Percentiles rank a stretch among this genome's conserved stretches.
Conservation (phyloP, 495 filamentous ascomycete genomes). For the Penicillium paradoxum region DNA sequence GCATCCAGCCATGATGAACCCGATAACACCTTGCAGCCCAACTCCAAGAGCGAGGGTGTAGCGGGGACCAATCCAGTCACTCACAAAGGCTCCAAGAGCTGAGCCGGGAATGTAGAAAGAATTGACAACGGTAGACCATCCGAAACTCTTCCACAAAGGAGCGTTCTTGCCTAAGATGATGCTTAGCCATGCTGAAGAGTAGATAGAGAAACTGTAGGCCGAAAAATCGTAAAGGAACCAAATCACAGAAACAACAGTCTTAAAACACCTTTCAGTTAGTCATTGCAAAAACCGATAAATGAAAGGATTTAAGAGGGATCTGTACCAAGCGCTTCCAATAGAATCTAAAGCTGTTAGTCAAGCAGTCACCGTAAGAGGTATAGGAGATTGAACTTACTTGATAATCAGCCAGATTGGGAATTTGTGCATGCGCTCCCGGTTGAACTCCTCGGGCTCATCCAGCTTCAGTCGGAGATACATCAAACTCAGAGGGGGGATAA, state of each 20-base stretch:
- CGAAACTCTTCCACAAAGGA: slow-evolving; percentile 69
- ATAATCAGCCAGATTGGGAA: slow-evolving; percentile 48
- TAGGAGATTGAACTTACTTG: slow-evolving; percentile 30
- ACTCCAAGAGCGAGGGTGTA: slow-evolving; percentile 65
- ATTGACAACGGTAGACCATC: slow-evolving; percentile 82
- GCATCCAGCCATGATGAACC: slow-evolving; percentile 79
- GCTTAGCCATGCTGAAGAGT: slow-evolving; percentile 62
- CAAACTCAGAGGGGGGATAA: slow-evolving; percentile 70
- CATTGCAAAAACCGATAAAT: background rate
- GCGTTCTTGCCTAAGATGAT: slow-evolving; percentile 55
- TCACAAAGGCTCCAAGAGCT: slow-evolving; percentile 64
- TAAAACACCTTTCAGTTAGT: slow-evolving; percentile 55
- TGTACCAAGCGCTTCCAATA: slow-evolving; percentile 47
- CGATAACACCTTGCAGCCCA: slow-evolving; percentile 64
- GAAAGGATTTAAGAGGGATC: background rate
- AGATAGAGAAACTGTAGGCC: slow-evolving; percentile 74
- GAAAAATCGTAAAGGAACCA: slow-evolving; percentile 95
- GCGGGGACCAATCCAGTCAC: slow-evolving; percentile 72
- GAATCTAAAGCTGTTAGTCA: slow-evolving; percentile 31
- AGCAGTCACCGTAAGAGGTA: background rate
- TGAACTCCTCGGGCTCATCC: slow-evolving; percentile 79
- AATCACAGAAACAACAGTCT: slow-evolving; percentile 68
- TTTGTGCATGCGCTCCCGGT: slow-evolving; percentile 51
- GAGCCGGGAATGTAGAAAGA: slow-evolving; percentile 83
- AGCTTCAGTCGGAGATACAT: slow-evolving; percentile 71